Base-by-base conservation (phyloP, 768 basidiomycete genomes). In the Psilocybe cyanescens region DNA sequence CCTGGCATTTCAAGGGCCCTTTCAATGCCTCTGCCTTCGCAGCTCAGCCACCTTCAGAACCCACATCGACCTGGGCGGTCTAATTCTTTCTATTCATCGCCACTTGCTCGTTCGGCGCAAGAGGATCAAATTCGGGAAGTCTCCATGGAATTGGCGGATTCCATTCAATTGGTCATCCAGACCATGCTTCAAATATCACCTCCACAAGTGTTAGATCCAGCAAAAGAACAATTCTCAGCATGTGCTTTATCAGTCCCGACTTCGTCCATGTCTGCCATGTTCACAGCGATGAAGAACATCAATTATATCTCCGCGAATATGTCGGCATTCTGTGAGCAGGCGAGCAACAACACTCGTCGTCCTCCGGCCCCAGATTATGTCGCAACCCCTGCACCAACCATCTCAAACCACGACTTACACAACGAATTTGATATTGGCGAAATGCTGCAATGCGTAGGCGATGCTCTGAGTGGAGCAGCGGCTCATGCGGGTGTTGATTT, bases 221-320 rank as follows among this genome's bases (percentile, higher is more conserved):
- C 91, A 2, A 96, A 92, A 73, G 95, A 98, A 70, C 95, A 95
- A 71, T 91, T 95, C 70, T 91, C 95, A 1, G 90, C 93, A 28
- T 97, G 93, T 72, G 85, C 94, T 1, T 75, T 98, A 28, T 88
- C 92, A 39, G 85, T 97, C 47, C 96, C 95, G 8, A 92, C 92
- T 0, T 85, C 94, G 5, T 93, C 90, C 65, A 83, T 98, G 75
- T 91, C 92, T 16, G 92, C 94, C 41, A 82, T 98, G 72, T 86
- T 97, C 72, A 93, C 92, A 16, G 85, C 90, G 41, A 94, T 97
- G 92, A 94, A 95, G 77, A 92, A 90, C 65, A 84, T 98, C 65
- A 97, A 97, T 72, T 97, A 92, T 70, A 85, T 97, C 65, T 93
- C 93, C 4, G 92, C 92, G n/a, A 91, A 94, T 72, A 86, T 93